phyloP scores from a whole-genome alignment of 2,329 filamentous ascomycete species.

The Dactylellina drechsleri region DNA sequence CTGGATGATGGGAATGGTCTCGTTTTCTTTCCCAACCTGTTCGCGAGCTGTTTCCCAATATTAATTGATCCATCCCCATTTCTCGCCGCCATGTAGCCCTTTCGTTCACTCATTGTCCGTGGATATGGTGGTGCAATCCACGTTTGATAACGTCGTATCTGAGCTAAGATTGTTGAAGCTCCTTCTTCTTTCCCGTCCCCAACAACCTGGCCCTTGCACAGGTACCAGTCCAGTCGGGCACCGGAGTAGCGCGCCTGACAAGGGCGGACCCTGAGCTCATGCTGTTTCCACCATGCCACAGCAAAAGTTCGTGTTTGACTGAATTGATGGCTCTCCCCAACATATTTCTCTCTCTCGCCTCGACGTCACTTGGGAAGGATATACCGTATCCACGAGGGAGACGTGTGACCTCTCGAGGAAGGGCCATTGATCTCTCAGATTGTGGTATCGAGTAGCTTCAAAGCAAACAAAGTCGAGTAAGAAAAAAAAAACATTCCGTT shows the following conservation, averaged over 20 bases:
- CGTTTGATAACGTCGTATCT: slow-evolving; percentile 10
- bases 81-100: background rate
- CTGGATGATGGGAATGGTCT: slow-evolving; percentile 9
- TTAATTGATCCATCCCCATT: slow-evolving; percentile 16
- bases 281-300: slow-evolving; percentile 6
- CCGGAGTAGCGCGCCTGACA: slow-evolving; percentile 37
- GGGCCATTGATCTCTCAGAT: background rate
- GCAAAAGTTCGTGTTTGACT: background rate
- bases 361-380: slow-evolving; percentile 19
- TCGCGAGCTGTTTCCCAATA: slow-evolving; percentile 21
- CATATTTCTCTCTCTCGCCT: slow-evolving; percentile 14
- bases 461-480: too few relatives aligned
- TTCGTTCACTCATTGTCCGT: background rate
- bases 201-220: slow-evolving; percentile 39
- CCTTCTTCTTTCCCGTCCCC: slow-evolving; percentile 23
- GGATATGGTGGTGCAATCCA: background rate
- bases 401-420: background rate
- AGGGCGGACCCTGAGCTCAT: slow-evolving; percentile 47
- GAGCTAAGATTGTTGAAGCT: slow-evolving; percentile 54
- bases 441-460: background rate
- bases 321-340: slow-evolving; percentile 35
- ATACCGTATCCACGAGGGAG: too few relatives aligned
- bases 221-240: slow-evolving; percentile 18
- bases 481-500: too few relatives aligned
- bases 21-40: slow-evolving; percentile 45